Evolutionary conservation across 2,329 filamentous ascomycete species (phyloP), one percentile per base, ranked within the genome.

Genomic region (Neonectria magnoliae): DNA sequence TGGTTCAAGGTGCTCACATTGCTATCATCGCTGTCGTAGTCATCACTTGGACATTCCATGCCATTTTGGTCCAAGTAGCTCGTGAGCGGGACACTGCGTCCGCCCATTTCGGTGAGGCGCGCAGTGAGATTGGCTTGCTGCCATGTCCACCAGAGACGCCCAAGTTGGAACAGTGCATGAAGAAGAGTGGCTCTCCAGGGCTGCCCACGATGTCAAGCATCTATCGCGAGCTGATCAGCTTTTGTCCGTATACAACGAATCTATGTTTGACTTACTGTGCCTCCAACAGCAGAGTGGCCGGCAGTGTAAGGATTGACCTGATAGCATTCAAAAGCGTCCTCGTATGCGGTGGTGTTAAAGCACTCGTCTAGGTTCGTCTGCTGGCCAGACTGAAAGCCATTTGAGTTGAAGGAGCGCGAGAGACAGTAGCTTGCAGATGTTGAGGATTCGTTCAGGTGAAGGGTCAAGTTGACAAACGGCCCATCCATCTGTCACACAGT

Each of bases 21-120:
- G 20, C 66, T 44, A 2, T 50, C 38, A 16, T 68, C 66, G 13
- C 66, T 61, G 11, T 62, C 50, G 25, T 65, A 62, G 58, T 58
- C 42, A 3, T 31, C 41, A 8, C 60, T 56, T 13, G 55, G 59
- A 20, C 55, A 57, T 25, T 56, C 52, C 42, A 51, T 58, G n/a
- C 42, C 61, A 48, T 56, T 64, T 22, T 62, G 51, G 6, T 31
- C 31, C 7, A 61, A 13, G 51, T 57, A 61, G 14, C 41, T 61
- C 8, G 27, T 42, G 18, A 36, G 36, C 6, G 63, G 42, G 45
- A 65, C 22, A 41, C 83, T 81, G 73, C 76, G 77, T 9, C 65
- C 65, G 22, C 67, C 67, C 20, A 69, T 69, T 18, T 69, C 67
- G 3, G 65, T 66, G 41, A 69, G 54, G 1, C 67, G 67, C 3